Evolutionary conservation across 169 alveolate genomes (phyloP).

Genomic region (Plasmodium cynomolgi): DNA sequence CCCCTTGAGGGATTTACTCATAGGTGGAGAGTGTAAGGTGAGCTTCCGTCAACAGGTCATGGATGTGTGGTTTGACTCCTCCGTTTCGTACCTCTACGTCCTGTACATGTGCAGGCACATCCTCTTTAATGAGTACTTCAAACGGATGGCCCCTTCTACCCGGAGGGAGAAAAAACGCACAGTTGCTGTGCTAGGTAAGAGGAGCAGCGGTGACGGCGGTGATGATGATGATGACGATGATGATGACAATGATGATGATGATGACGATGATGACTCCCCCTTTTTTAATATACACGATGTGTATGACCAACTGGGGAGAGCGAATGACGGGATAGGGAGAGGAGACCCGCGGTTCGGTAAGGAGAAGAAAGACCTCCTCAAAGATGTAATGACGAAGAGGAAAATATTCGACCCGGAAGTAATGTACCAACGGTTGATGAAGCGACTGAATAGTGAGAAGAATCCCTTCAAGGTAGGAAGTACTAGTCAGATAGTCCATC

Average conservation of each 20-base stretch:
- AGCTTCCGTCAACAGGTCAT: slow-evolving; percentile 76
- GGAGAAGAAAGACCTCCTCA: neutral
- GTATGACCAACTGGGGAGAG: slow-evolving; percentile 7
- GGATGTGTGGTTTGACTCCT: slow-evolving; percentile 93
- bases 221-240: neutral
- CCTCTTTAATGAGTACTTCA: slow-evolving; percentile 27
- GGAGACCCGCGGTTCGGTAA: neutral
- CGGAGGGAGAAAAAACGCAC: neutral
- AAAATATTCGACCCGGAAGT: slow-evolving; percentile 39
- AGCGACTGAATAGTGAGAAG: slow-evolving; percentile 8
- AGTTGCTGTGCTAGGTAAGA: neutral
- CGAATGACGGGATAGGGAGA: neutral
- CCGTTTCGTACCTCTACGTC: slow-evolving; percentile 78
- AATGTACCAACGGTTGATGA: slow-evolving; percentile 35
- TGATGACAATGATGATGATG: no score
- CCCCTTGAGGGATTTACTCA: slow-evolving; percentile 43
- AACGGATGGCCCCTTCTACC: neutral
- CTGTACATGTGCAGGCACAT: slow-evolving; percentile 47
- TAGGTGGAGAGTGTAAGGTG: neutral
- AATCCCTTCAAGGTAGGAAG: neutral
- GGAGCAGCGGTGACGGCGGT: neutral
- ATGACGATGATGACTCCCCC: neutral
- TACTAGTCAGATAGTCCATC: neutral
- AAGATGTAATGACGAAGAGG: slow-evolving; percentile 35
- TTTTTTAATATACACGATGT: slow-evolving; percentile 30